Conservation (phyloP, 805 yeast species). For the Candida quercuum region DNA sequence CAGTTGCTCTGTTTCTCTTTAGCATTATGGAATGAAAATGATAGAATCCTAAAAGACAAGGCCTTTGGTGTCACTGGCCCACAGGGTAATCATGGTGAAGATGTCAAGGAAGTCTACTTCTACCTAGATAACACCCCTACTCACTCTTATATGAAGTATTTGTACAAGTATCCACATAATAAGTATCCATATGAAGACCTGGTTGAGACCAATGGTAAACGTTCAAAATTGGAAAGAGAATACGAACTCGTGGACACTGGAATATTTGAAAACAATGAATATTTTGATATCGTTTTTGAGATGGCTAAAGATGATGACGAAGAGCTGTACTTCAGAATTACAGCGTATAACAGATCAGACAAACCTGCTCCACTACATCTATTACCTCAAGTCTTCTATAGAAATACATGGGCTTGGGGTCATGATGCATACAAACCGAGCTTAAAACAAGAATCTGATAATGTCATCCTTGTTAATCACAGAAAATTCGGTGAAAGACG, state of each 20-base stretch:
- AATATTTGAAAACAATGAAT: conserved; percentile 52
- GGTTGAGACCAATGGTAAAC: conserved; percentile 57
- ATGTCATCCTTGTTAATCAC: conserved; percentile 56
- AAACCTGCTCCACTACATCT: conserved; percentile 86
- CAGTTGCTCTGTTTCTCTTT: conserved; percentile 71
- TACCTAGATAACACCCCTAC: conserved; percentile 90
- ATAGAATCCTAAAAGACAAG: conserved; percentile 78
- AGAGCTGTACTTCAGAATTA: conserved; percentile 74
- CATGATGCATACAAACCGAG: conserved; percentile 45
- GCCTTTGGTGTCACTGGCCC: conserved; percentile 86
- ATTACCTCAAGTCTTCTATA: conserved; percentile 74
- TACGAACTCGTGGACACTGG: conserved; percentile 83
- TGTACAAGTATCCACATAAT: conserved; percentile 88
- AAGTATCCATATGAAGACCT: conserved; percentile 79
- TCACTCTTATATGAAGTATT: conserved; percentile 85
- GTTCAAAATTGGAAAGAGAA: conserved; percentile 66
- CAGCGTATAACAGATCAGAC: conserved; percentile 80
- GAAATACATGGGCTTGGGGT: conserved; percentile 96
- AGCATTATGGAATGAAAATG: conserved; percentile 91
- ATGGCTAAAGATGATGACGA: conserved; percentile 83
- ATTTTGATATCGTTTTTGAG: conserved; percentile 85
- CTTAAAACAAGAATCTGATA: conserved; percentile 35
- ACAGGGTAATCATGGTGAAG: conserved; percentile 95
- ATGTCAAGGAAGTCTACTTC: conserved; percentile 80
- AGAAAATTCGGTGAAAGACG: conserved; percentile 62